Conservation (phyloP, 2,329 filamentous ascomycete genomes). For the Ophiosphaerella herpotricha region DNA sequence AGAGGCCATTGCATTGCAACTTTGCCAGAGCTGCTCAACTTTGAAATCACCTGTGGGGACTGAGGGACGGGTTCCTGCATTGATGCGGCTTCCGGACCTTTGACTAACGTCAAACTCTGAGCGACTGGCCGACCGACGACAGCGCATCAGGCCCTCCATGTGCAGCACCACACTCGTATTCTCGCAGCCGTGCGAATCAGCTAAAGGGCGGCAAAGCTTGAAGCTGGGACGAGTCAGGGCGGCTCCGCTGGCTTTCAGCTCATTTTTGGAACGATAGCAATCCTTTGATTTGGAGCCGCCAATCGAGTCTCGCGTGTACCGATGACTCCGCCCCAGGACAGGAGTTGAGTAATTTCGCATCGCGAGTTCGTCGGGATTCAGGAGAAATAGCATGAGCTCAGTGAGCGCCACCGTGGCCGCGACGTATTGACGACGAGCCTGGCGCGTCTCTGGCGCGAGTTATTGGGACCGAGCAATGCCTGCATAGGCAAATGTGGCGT, state of each 20-base stretch:
- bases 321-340: constrained; percentile 1
- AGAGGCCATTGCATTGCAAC: too few species aligned
- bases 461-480: background rate
- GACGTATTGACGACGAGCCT: constrained; percentile 10
- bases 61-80: constrained; percentile 31
- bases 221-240: constrained; percentile 4
- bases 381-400: constrained; percentile 11
- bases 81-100: constrained; percentile 23
- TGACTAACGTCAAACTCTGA: constrained; percentile 12
- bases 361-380: constrained; percentile 4
- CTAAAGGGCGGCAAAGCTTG: constrained; percentile 4
- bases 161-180: background rate
- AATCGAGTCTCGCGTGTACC: background rate
- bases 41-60: constrained; percentile 4
- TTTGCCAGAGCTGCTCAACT: background rate
- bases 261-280: background rate
- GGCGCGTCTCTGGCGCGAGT: constrained; percentile 2
- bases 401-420: constrained; percentile 17
- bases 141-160: constrained; percentile 2
- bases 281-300: background rate
- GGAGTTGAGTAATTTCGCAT: constrained; percentile 22
- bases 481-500: too few species aligned
- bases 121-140: constrained; percentile 11
- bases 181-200: constrained; percentile 1
- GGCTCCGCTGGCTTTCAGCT: constrained; percentile 7